A percentile compares a stretch with the other conserved stretches of the same genome.
Evolutionary conservation across 2,329 filamentous ascomycete genomes (phyloP).

Genomic region (Verticillium nubilum): DNA sequence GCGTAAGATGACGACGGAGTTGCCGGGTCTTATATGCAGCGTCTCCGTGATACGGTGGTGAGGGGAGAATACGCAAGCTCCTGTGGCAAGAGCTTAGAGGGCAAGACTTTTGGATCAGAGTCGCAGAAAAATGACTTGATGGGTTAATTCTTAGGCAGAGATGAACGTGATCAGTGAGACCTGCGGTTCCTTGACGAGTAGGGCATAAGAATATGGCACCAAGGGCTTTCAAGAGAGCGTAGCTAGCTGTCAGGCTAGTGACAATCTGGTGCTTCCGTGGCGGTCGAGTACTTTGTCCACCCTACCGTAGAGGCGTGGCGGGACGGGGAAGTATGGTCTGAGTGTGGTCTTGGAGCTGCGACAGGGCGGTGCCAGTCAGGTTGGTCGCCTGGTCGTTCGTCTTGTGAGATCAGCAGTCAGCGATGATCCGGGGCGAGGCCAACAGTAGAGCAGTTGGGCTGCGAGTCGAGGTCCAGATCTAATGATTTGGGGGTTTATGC

Average conservation of each 20-base stretch:
- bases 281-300: not conserved
- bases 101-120: not conserved
- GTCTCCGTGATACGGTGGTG: not conserved
- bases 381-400: not conserved
- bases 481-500: not conserved
- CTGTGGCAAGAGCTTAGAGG: not conserved
- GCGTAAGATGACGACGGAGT: not conserved
- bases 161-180: not conserved
- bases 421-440: not conserved
- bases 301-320: not conserved
- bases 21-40: not conserved
- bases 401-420: not conserved
- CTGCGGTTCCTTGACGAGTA: not conserved
- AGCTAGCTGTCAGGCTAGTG: not conserved
- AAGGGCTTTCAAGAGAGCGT: not conserved
- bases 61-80: not conserved
- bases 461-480: not conserved
- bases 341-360: not conserved
- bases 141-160: not conserved
- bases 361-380: not conserved
- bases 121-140: not conserved
- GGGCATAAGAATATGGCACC: not conserved
- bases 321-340: not conserved
- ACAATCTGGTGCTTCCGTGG: not conserved
- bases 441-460: not conserved